Evolutionary conservation across 2,329 filamentous ascomycete genomes (phyloP).

Genomic region (Diaporthe capsici): DNA sequence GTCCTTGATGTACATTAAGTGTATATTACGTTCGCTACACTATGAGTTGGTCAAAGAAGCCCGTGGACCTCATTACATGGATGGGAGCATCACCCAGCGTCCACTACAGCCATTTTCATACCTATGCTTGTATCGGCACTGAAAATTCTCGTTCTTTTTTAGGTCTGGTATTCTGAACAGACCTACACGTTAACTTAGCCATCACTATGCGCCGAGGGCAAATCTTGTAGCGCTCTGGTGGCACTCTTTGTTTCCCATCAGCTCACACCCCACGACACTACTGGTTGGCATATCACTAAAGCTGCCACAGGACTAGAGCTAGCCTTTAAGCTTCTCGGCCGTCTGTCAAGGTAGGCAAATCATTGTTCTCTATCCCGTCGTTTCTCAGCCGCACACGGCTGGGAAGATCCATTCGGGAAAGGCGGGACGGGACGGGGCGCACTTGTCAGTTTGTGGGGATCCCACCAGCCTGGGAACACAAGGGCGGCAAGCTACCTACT

Average conservation of each 20-base stretch:
- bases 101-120: no score
- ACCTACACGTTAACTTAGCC: not conserved
- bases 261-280: not conserved
- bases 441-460: not conserved
- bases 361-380: not conserved
- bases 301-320: not conserved
- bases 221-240: not conserved
- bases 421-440: conserved; percentile 19
- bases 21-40: not conserved
- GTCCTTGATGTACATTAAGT: no score
- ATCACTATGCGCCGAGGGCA: not conserved
- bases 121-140: no score
- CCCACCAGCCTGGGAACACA: not conserved
- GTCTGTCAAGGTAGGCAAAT: not conserved
- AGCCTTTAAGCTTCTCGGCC: no score
- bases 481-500: not conserved
- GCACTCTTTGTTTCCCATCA: not conserved
- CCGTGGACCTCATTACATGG: not conserved
- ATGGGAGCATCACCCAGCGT: not conserved
- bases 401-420: not conserved
- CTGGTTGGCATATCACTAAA: not conserved
- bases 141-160: no score
- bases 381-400: not conserved
- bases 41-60: not conserved
- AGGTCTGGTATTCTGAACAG: not conserved